phyloP scores from a whole-genome alignment of 2,329 filamentous ascomycete species.

The Sporothrix dimorphospora region DNA sequence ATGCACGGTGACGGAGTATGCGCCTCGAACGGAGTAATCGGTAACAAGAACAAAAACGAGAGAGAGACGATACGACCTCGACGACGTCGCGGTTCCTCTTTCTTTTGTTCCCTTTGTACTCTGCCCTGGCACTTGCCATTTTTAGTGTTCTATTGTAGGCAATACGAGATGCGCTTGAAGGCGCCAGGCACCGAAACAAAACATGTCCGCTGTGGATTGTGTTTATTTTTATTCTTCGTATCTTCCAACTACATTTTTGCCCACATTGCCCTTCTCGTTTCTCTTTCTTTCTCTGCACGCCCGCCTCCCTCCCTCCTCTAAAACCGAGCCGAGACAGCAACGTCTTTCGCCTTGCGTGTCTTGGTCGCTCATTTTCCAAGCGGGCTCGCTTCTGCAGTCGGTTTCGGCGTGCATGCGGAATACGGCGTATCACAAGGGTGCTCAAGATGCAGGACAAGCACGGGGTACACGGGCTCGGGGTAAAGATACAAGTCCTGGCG shows the following conservation, averaged over 20 bases:
- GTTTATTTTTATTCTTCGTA: background rate
- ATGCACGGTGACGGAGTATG: conserved; percentile 11
- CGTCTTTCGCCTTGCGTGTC: conserved; percentile 11
- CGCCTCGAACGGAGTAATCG: background rate
- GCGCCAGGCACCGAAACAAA: no score
- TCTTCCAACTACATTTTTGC: no score
- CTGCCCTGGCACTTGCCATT: conserved; percentile 14
- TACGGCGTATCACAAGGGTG: background rate
- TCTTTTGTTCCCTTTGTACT: background rate
- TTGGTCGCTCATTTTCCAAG: conserved; percentile 2
- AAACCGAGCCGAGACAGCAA: conserved; percentile 19
- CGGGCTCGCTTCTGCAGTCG: conserved; percentile 2
- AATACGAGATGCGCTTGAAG: conserved; percentile 10
- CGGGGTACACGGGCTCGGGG: background rate
- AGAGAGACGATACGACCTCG: background rate
- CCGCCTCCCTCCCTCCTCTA: background rate
- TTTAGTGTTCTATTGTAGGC: background rate
- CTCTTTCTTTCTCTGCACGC: background rate
- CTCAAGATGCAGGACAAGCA: no score
- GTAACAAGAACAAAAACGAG: background rate
- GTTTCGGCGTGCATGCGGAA: background rate
- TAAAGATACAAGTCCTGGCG: background rate
- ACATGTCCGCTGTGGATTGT: background rate
- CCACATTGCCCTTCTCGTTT: background rate
- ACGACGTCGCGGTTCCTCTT: background rate